phyloP scores from a whole-genome alignment of 352 stramenopile species.

The Phytophthora multivora region DNA sequence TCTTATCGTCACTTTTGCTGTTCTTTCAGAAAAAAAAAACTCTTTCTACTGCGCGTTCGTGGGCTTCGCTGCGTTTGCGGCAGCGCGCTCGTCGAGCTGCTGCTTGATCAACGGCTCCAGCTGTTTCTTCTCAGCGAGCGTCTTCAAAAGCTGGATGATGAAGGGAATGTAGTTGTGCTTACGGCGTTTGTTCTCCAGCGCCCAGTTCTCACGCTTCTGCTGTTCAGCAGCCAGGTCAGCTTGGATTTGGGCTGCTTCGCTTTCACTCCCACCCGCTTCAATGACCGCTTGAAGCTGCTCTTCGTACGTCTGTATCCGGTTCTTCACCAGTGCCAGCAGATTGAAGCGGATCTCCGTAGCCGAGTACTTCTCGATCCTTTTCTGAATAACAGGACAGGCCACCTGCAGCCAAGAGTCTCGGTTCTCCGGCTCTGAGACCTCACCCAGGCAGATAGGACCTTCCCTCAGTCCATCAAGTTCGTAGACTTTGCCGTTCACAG shows the following conservation, averaged over 20 bases:
- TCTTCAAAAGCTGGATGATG: constrained; percentile 93
- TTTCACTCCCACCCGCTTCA: constrained; percentile 40
- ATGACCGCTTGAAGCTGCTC: constrained; percentile 48
- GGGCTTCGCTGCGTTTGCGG: constrained; percentile 24
- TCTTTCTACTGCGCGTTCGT: constrained; percentile 23
- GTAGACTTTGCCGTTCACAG: constrained; percentile 90
- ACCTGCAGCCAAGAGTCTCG: constrained; percentile 86
- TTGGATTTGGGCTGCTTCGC: constrained; percentile 53
- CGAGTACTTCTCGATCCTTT: constrained; percentile 92
- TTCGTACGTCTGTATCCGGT: constrained; percentile 66
- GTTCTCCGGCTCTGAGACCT: constrained; percentile 32
- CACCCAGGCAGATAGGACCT: constrained; percentile 90
- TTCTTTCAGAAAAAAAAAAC: constrained; percentile 5
- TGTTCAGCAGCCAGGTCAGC: constrained; percentile 53
- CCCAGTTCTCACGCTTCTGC: constrained; percentile 83
- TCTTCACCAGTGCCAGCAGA: constrained; percentile 93
- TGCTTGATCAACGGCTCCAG: constrained; percentile 81
- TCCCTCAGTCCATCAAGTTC: constrained; percentile 95
- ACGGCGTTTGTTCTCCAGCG: constrained; percentile 91
- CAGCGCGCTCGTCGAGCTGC: constrained; percentile 43
- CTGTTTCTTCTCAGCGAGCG: constrained; percentile 90
- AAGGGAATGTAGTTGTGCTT: constrained; percentile 98
- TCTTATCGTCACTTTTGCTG: neutral
- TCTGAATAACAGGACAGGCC: constrained; percentile 92
- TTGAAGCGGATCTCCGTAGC: constrained; percentile 96